phyloP scores from a whole-genome alignment of 306 rosid genomes.

The Prunus fruticosa region DNA sequence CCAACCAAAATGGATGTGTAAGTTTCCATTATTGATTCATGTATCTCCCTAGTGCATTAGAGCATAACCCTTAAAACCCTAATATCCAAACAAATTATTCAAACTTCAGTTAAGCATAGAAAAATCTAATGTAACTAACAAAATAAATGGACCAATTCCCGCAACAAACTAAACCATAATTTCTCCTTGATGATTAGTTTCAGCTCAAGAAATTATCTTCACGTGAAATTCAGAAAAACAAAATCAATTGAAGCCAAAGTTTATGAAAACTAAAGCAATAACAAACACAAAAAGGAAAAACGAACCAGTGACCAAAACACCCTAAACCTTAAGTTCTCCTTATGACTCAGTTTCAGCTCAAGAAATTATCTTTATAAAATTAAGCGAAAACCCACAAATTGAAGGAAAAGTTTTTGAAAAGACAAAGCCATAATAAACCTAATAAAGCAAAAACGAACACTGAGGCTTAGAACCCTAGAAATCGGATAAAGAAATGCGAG shows the following conservation, averaged over 20 bases:
- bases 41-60: too few relatives aligned
- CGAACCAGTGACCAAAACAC: constrained; percentile 3
- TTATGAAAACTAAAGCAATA: too few relatives aligned
- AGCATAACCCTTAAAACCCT: too few relatives aligned
- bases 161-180: not conserved
- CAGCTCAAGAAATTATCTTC: too few relatives aligned
- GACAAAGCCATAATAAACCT: not conserved
- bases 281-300: not conserved
- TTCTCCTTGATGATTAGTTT: too few relatives aligned
- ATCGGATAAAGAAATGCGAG: not conserved
- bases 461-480: not conserved
- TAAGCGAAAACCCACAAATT: not conserved
- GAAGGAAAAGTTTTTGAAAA: not conserved
- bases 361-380: not conserved
- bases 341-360: not conserved
- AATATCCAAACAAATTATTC: not conserved
- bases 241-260: too few relatives aligned
- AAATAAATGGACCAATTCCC: not conserved
- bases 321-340: constrained; percentile 15
- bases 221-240: too few relatives aligned
- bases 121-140: not conserved
- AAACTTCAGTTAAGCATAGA: not conserved
- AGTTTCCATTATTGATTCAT: too few relatives aligned
- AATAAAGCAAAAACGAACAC: not conserved
- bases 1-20: too few relatives aligned